Conservation (phyloP, 1,284 basidiomycete genomes). For the Ustilago xerochloae region DNA sequence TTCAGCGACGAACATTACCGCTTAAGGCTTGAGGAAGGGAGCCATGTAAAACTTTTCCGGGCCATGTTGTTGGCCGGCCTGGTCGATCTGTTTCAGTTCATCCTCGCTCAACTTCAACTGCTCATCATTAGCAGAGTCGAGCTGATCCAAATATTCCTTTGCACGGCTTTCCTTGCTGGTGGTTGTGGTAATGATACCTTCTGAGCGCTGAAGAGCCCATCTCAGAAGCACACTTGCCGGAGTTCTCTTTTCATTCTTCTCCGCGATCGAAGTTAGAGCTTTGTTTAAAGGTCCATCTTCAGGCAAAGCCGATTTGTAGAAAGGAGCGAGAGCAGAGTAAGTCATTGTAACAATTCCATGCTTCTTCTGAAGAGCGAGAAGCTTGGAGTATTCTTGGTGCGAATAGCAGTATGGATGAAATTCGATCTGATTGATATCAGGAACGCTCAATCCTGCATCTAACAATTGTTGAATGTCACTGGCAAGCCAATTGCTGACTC, state of each 20-base stretch:
- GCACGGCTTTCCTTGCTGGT: slow-evolving; percentile 46
- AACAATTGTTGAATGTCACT: slow-evolving; percentile 53
- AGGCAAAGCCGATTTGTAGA: slow-evolving; percentile 37
- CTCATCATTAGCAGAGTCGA: slow-evolving; percentile 37
- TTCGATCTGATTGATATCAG: slow-evolving; percentile 61
- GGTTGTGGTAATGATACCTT: slow-evolving; percentile 55
- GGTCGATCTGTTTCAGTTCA: slow-evolving; percentile 48
- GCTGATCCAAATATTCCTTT: slow-evolving; percentile 42
- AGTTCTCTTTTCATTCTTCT: slow-evolving; percentile 36
- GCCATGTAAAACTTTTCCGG: slow-evolving; percentile 50
- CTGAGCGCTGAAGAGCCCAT: slow-evolving; percentile 50
- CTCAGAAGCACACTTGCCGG: slow-evolving; percentile 40
- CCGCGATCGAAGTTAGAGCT: slow-evolving; percentile 39
- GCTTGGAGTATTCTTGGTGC: slow-evolving; percentile 43
- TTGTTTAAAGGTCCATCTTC: slow-evolving; percentile 36
- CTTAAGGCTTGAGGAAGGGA: slow-evolving; percentile 26
- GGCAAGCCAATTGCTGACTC: slow-evolving; percentile 54
- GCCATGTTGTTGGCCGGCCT: slow-evolving; percentile 41
- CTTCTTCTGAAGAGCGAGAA: slow-evolving; percentile 42
- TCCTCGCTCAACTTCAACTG: slow-evolving; percentile 29
- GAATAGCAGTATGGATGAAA: slow-evolving; percentile 48
- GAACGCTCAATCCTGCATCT: slow-evolving; percentile 42
- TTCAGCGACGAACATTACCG: not conserved
- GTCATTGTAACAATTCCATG: slow-evolving; percentile 54
- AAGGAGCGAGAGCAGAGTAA: slow-evolving; percentile 48